A percentile compares a stretch with the other conserved stretches of the same genome.
Conservation (phyloP, 352 stramenopile genomes). For the Pythium rishiriense region DNA sequence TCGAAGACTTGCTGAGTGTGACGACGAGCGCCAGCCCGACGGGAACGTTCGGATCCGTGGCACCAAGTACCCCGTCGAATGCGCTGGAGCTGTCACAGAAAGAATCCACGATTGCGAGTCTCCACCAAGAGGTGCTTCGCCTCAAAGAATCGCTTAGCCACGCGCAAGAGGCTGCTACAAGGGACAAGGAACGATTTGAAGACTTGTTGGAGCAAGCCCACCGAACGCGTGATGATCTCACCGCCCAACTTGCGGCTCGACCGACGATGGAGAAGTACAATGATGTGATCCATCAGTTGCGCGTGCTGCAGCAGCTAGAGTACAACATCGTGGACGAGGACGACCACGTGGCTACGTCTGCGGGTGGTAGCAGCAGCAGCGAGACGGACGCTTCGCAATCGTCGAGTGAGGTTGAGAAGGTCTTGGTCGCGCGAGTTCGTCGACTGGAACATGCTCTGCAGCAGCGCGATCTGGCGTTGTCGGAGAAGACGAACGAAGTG, state of each 20-base stretch:
- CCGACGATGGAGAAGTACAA: conserved; percentile 88
- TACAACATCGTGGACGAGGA: conserved; percentile 83
- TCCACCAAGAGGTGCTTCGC: conserved; percentile 61
- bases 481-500: conserved; percentile 38
- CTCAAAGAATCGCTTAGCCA: conserved; percentile 47
- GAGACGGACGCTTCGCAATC: conserved; percentile 21
- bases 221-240: conserved; percentile 35
- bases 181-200: conserved; percentile 37
- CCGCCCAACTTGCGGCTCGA: conserved; percentile 43
- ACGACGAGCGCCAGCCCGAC: conserved; percentile 1
- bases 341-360: conserved; percentile 15
- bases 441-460: conserved; percentile 71
- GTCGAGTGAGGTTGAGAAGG: conserved; percentile 52
- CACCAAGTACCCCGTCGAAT: neutral
- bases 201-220: conserved; percentile 35
- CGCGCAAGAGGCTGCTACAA: conserved; percentile 26
- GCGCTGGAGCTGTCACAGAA: conserved; percentile 49
- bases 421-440: conserved; percentile 63
- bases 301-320: conserved; percentile 93
- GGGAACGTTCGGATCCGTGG: neutral
- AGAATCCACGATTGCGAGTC: conserved; percentile 43
- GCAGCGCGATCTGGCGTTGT: conserved; percentile 53
- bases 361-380: conserved; percentile 30
- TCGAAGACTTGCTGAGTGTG: conserved; percentile 66
- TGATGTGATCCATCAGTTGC: conserved; percentile 87